Conservation (phyloP, 2,329 filamentous ascomycete genomes). For the Huntiella moniliformis region DNA sequence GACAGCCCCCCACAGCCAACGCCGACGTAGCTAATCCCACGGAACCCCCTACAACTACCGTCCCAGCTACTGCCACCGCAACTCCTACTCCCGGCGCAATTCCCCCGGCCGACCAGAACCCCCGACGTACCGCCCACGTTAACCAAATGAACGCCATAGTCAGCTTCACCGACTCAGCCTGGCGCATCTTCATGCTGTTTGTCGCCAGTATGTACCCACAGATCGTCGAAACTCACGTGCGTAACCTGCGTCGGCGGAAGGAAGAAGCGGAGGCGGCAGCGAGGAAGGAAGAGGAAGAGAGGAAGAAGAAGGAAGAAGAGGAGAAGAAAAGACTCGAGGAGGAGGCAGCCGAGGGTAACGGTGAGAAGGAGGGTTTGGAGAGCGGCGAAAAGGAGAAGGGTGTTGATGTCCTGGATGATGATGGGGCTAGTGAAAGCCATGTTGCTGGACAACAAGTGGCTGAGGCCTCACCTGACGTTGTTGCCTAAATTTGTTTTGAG, state of each 20-base stretch:
- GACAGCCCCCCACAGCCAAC: conserved; percentile 2
- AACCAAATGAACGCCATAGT: conserved; percentile 30
- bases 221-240: conserved; percentile 46
- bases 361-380: background rate
- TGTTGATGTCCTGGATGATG: background rate
- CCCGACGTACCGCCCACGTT: conserved; percentile 27
- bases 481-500: too few relatives aligned
- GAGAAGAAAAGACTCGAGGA: background rate
- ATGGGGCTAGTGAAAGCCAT: background rate
- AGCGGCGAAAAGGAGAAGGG: background rate
- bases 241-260: conserved; percentile 18
- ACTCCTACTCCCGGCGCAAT: conserved; percentile 15
- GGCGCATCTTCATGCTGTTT: conserved; percentile 43
- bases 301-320: conserved; percentile 5
- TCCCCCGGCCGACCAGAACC: conserved; percentile 19
- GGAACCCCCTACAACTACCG: too few relatives aligned
- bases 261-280: conserved; percentile 15
- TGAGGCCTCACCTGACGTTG: too few relatives aligned
- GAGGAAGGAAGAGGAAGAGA: conserved; percentile 14
- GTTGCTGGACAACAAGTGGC: background rate
- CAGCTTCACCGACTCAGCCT: conserved; percentile 23
- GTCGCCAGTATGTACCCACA: conserved; percentile 48
- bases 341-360: background rate
- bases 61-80: background rate
- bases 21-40: too few relatives aligned